phyloP scores from a whole-genome alignment of 164 flowering plant genomes.

The Vitis amurensis region DNA sequence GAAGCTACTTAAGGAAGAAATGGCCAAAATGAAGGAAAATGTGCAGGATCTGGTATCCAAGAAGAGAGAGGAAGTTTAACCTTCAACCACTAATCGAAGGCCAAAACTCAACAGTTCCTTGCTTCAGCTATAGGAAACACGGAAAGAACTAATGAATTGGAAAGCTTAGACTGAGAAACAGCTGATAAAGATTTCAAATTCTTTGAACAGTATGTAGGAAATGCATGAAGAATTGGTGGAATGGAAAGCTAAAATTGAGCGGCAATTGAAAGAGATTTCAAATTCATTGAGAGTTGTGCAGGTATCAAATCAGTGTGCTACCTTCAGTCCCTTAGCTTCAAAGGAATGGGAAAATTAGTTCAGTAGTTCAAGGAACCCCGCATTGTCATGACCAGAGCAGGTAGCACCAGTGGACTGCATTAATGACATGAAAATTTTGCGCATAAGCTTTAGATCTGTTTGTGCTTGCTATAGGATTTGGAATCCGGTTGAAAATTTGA shows the following conservation, averaged over 20 bases:
- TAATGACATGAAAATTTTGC: not conserved
- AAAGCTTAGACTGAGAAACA: slow-evolving; percentile 24
- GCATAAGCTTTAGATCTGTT: not conserved
- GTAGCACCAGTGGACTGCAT: too few relatives aligned
- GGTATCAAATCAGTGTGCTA: slow-evolving; percentile 16
- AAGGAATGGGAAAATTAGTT: slow-evolving; percentile 38
- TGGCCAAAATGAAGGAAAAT: slow-evolving; percentile 36
- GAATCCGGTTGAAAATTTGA: too few relatives aligned
- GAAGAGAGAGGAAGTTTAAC: slow-evolving; percentile 20
- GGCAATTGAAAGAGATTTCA: slow-evolving; percentile 27
- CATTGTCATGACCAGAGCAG: too few relatives aligned
- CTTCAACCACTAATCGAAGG: not conserved
- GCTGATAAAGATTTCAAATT: slow-evolving; percentile 27
- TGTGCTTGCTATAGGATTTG: too few relatives aligned
- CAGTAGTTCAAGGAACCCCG: slow-evolving; percentile 6
- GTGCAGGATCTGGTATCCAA: slow-evolving; percentile 21
- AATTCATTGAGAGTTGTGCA: slow-evolving; percentile 23
- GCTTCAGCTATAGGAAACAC: slow-evolving; percentile 11
- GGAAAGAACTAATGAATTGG: slow-evolving; percentile 25
- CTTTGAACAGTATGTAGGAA: slow-evolving; percentile 31
- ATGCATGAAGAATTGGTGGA: slow-evolving; percentile 18
- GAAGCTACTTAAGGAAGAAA: slow-evolving; percentile 33
- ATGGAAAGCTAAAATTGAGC: slow-evolving; percentile 38
- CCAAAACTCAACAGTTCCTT: too few relatives aligned
- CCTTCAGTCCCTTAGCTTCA: slow-evolving; percentile 24